Evolutionary conservation across 345 rosid species (phyloP), one percentile per base, ranked within the genome.

Genomic region (Syzygium grande): DNA sequence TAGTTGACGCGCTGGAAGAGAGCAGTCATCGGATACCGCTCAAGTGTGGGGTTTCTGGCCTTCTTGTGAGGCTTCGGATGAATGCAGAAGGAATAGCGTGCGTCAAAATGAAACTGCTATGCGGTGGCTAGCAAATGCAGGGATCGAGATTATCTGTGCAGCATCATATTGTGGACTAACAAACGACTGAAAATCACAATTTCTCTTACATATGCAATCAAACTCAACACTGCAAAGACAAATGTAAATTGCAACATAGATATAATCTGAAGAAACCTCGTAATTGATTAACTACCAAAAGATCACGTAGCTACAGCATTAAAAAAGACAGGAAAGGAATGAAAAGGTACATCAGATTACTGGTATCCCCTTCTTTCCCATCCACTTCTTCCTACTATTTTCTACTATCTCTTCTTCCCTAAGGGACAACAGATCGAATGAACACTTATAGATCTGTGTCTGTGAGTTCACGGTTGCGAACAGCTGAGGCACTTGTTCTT

Each of bases 391-490:
- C 85, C 92, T 93, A 86, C 94, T 95, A 85, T 88, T 91, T 87
- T 90, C 95, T 78, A 93, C 91, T 25, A 95, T 98, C 87, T 92
- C 98, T 86, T 92, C 98, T 86, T 95, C 98, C 87, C 94, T 94
- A 89, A 91, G 87, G 94, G 90, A 94, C 90, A 89, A 11, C 17
- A 96, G 94, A 89, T 95, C 96, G 80, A 91, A 94, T 77, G 94
- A 87, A 87, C 94, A 94, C 85, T 93, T 92, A 56, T 90, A 89
- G 90, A 91, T 95, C 84, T 93, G 95, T 15, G 92, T 95, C 84
- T 93, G 95, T 16, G 92, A 52, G 85, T 93, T 92, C 68, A 95
- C 93, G 25, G 92, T 85, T 56, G 93, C 89, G 13, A 96, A 29
- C 86, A 29, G 86, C 80, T n/a, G 86, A 89, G 88, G 55, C 86